Percentiles rank a stretch among this genome's conserved stretches.
These are phyloP conservation scores for Trichosporon coremiiforme DNA, from an alignment of 1,284 basidiomycete genomes.

Conservation along the genomic window DNA sequence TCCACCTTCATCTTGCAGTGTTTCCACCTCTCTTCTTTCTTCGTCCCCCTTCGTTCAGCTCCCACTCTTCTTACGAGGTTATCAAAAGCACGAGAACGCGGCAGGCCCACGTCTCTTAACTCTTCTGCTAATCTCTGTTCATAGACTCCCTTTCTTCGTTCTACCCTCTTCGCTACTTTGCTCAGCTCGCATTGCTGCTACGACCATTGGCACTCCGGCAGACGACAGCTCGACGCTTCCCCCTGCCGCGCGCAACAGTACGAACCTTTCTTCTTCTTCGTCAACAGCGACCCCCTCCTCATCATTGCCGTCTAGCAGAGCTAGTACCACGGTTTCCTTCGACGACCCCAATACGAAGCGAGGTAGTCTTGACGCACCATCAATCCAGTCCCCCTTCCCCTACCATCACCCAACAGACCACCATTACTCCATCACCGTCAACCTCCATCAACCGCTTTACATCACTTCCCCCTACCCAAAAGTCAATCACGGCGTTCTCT, in stretches of 20 bases:
- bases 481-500: not conserved
- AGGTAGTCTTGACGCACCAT: not conserved
- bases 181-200: conserved; percentile 10
- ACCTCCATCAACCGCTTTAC: not conserved
- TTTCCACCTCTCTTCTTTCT: conserved; percentile 19
- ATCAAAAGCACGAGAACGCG: conserved; percentile 21
- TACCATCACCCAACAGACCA: not conserved
- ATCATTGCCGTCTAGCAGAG: conserved; percentile 4
- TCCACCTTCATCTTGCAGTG: conserved; percentile 8
- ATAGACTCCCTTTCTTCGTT: conserved; percentile 19
- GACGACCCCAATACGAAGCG: conserved; percentile 7
- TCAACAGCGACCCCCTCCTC: not conserved
- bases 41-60: conserved; percentile 11
- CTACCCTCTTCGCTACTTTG: not conserved
- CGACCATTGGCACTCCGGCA: not conserved
- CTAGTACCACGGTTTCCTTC: not conserved
- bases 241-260: conserved; percentile 3
- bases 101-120: conserved; percentile 16
- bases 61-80: conserved; percentile 19
- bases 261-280: not conserved
- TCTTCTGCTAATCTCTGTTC: conserved; percentile 20
- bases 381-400: not conserved
- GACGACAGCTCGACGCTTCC: conserved; percentile 18
- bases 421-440: not conserved
- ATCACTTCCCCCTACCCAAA: not conserved